Evolutionary conservation across 305 asterid species (phyloP).

Genomic region (Plantago coronopus): DNA sequence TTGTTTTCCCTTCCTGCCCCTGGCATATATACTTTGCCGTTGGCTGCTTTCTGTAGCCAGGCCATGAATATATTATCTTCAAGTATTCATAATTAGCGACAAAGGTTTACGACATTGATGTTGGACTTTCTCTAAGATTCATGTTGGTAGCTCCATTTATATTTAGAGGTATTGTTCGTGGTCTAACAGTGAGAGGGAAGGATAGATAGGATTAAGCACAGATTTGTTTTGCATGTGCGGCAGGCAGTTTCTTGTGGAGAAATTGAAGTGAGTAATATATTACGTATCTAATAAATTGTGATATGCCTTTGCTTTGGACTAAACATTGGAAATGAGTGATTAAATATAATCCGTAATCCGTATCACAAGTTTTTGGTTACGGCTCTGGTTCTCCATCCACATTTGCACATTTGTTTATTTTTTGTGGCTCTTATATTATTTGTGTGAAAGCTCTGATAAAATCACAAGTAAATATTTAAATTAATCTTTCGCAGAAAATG

Average conservation of each 20-base stretch:
- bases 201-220: constrained; percentile 1
- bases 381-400: constrained; percentile 1
- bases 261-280: constrained; percentile 9
- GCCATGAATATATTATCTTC: neutral
- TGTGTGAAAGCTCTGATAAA: neutral
- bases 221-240: constrained; percentile 17
- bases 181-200: constrained; percentile 15
- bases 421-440: constrained; percentile 4
- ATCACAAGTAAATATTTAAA: constrained; percentile 2
- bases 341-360: neutral
- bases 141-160: constrained; percentile 12
- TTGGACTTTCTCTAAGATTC: constrained; percentile 1
- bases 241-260: neutral
- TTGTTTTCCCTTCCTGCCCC: neutral
- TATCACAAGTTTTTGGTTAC: neutral
- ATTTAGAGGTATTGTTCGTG: constrained; percentile 2
- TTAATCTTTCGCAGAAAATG: constrained; percentile 64
- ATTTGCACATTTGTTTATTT: constrained; percentile 9
- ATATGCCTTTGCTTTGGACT: neutral
- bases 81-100: constrained; percentile 5
- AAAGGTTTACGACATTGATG: constrained; percentile 2
- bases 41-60: constrained; percentile 12
- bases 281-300: neutral
- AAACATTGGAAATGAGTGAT: neutral
- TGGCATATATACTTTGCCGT: constrained; percentile 1